A percentile compares a stretch with the other conserved stretches of the same genome.
phyloP scores from a whole-genome alignment of 495 filamentous ascomycete species.

The Neurospora cerealis region DNA sequence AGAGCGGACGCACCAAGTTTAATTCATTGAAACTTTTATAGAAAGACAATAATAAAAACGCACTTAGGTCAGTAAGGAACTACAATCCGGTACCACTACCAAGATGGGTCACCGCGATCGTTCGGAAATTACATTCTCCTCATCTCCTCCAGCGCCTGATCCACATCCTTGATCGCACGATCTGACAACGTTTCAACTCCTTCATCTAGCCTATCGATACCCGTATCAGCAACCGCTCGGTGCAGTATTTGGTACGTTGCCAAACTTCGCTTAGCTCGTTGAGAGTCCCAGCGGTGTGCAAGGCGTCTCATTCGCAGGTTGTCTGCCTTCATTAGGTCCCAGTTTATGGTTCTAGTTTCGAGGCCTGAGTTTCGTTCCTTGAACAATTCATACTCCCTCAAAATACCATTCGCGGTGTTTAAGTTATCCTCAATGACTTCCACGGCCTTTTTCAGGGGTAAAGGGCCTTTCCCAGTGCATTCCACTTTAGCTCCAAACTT shows the following conservation, averaged over 20 bases:
- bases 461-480: not conserved
- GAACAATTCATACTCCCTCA: not conserved
- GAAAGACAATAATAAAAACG: too few relatives aligned
- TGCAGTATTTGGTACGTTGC: not conserved
- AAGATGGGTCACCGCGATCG: too few relatives aligned
- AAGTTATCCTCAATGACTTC: not conserved
- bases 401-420: accelerated
- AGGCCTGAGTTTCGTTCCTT: not conserved
- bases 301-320: accelerated
- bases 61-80: too few relatives aligned
- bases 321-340: not conserved
- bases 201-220: not conserved
- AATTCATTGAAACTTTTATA: too few relatives aligned
- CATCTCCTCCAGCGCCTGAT: not conserved
- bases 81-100: too few relatives aligned
- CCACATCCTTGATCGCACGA: not conserved
- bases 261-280: not conserved
- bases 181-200: not conserved
- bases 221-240: not conserved
- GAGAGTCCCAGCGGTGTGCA: accelerated
- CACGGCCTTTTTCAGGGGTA: not conserved
- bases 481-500: not conserved
- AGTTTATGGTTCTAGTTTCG: not conserved
- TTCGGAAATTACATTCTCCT: too few relatives aligned
- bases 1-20: too few relatives aligned